Evolutionary conservation across 2,329 filamentous ascomycete species (phyloP).

Genomic region (Neopestalotiopsis rosae): DNA sequence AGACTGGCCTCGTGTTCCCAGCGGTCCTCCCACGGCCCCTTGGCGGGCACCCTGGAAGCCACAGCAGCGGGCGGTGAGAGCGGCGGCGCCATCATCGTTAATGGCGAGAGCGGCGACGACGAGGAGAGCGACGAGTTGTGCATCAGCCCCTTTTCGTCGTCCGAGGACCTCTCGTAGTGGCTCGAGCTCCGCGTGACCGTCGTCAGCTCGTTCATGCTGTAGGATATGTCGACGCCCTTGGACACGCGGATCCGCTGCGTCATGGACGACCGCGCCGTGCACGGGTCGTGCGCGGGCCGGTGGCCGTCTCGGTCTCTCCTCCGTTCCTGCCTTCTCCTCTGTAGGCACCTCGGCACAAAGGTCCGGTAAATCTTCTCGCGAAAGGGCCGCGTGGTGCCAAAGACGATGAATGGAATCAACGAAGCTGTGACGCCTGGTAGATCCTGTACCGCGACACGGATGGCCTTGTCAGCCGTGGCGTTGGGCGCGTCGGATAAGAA

Average conservation of each 20-base stretch:
- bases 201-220: conserved; percentile 12
- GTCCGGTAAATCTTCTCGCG: conserved; percentile 32
- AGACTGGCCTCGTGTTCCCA: conserved; percentile 5
- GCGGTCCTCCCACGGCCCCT: conserved; percentile 3
- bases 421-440: conserved; percentile 43
- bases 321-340: conserved; percentile 7
- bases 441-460: conserved; percentile 39
- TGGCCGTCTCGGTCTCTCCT: background rate
- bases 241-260: conserved; percentile 10
- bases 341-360: conserved; percentile 26
- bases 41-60: background rate
- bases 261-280: conserved; percentile 6
- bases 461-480: conserved; percentile 36
- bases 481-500: conserved; percentile 37
- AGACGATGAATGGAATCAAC: conserved; percentile 43
- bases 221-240: conserved; percentile 12
- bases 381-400: conserved; percentile 46
- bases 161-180: background rate
- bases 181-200: background rate
- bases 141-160: background rate
- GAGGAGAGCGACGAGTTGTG: no score
- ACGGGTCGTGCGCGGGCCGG: background rate
- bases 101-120: no score
- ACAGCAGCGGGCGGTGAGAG: background rate
- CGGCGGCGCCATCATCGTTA: background rate